Conservation (phyloP, 768 basidiomycete species). For the Leucocoprinus leucothites region DNA sequence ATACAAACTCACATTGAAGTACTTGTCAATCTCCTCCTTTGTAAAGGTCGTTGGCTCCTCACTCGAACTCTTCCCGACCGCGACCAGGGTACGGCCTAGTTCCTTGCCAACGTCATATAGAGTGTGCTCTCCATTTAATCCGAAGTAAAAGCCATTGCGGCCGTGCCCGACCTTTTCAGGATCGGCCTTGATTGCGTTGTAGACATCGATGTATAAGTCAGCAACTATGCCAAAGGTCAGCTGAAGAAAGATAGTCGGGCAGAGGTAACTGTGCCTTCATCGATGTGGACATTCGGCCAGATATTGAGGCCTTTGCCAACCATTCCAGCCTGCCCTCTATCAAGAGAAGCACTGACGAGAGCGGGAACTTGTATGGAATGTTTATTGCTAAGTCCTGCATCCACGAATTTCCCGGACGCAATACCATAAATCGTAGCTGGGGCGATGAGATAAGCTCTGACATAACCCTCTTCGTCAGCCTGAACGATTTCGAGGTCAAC, state of each 20-base stretch:
- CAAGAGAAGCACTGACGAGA: constrained; percentile 37
- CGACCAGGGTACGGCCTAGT: constrained; percentile 35
- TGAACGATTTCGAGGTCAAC: constrained; percentile 47
- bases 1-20: constrained; percentile 23
- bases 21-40: constrained; percentile 41
- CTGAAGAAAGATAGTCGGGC: neutral
- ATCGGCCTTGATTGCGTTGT: constrained; percentile 29
- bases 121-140: constrained; percentile 44
- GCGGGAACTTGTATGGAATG: constrained; percentile 49
- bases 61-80: constrained; percentile 31
- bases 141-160: constrained; percentile 46
- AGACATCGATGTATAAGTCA: constrained; percentile 38
- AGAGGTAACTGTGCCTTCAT: constrained; percentile 34
- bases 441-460: constrained; percentile 48
- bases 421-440: constrained; percentile 54
- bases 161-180: constrained; percentile 36
- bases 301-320: constrained; percentile 51
- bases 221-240: constrained; percentile 31
- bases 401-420: constrained; percentile 43
- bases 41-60: constrained; percentile 45
- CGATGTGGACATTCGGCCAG: constrained; percentile 54
- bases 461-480: constrained; percentile 49
- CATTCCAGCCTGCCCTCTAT: constrained; percentile 44
- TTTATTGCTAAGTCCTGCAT: constrained; percentile 45
- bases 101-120: constrained; percentile 33